These are phyloP conservation scores for Myriosclerotinia scirpicola DNA, from an alignment of 2,329 filamentous ascomycete species.

Conservation along the genomic window DNA sequence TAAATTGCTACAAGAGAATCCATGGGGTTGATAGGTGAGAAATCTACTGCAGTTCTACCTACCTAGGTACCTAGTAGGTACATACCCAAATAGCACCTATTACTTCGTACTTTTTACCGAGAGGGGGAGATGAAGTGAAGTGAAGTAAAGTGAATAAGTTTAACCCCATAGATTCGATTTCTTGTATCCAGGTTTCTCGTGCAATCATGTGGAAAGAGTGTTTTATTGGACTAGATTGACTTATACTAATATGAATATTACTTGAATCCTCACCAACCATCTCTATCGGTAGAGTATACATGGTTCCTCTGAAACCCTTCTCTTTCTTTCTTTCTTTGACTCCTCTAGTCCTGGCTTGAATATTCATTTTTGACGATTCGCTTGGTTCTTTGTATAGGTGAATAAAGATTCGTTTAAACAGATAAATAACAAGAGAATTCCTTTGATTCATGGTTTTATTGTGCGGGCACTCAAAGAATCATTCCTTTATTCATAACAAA, in stretches of 20 bases:
- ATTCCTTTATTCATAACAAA: slow-evolving; percentile 1
- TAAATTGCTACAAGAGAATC: no score
- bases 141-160: no score
- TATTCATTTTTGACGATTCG: not conserved
- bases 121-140: not conserved
- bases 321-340: not conserved
- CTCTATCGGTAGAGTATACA: not conserved
- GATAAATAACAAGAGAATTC: slow-evolving; percentile 1
- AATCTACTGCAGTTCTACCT: no score
- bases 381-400: not conserved
- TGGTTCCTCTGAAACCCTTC: slow-evolving; percentile 4
- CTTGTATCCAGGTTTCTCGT: not conserved
- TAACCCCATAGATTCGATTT: no score
- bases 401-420: not conserved
- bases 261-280: not conserved
- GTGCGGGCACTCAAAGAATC: not conserved
- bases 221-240: not conserved
- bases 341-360: not conserved
- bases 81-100: no score
- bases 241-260: not conserved
- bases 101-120: not conserved
- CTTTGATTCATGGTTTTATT: not conserved
- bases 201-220: not conserved
- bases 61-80: no score
- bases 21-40: no score